Conservation (phyloP, 73 alveolate genomes). For the Symbiodinium natans region DNA sequence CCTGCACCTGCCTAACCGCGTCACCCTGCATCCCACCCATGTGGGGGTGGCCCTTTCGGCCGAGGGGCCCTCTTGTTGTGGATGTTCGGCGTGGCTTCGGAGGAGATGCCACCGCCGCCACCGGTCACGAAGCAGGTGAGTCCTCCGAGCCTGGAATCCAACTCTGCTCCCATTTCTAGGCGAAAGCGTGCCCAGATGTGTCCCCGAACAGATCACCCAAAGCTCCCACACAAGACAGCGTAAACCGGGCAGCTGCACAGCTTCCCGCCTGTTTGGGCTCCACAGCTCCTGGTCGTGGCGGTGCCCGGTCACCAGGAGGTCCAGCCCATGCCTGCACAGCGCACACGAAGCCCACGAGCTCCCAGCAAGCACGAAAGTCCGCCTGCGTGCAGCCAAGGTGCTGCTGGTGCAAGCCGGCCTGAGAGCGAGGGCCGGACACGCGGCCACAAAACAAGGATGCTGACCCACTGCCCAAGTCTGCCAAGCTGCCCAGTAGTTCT, state of each 20-base stretch:
- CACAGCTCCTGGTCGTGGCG: slow-evolving; percentile 90
- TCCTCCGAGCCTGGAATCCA: slow-evolving; percentile 69
- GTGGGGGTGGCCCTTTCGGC: background rate
- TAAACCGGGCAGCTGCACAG: background rate
- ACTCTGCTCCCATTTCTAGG: background rate
- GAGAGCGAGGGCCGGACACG: background rate
- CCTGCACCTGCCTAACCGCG: background rate
- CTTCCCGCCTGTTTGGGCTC: slow-evolving; percentile 38
- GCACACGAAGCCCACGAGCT: background rate
- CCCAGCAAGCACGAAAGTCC: background rate
- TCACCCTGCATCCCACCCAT: background rate
- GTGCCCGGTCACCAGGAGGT: slow-evolving; percentile 73
- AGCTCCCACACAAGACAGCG: background rate
- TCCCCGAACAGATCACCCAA: background rate
- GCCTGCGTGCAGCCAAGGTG: background rate
- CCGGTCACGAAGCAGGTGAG: slow-evolving; percentile 92
- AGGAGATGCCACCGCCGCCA: slow-evolving; percentile 92
- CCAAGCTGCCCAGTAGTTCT: slow-evolving; percentile 45
- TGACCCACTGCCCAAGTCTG: background rate
- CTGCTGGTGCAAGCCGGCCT: slow-evolving; percentile 79
- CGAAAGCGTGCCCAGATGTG: background rate
- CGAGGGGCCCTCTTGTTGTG: slow-evolving; percentile 73
- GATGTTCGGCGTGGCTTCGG: slow-evolving; percentile 83
- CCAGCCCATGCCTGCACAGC: slow-evolving; percentile 71
- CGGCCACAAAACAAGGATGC: background rate